Percentiles rank a stretch among this genome's conserved stretches.
Conservation (phyloP, 371 early-diverging fungal genomes). For the Furculomyces boomerangus region DNA sequence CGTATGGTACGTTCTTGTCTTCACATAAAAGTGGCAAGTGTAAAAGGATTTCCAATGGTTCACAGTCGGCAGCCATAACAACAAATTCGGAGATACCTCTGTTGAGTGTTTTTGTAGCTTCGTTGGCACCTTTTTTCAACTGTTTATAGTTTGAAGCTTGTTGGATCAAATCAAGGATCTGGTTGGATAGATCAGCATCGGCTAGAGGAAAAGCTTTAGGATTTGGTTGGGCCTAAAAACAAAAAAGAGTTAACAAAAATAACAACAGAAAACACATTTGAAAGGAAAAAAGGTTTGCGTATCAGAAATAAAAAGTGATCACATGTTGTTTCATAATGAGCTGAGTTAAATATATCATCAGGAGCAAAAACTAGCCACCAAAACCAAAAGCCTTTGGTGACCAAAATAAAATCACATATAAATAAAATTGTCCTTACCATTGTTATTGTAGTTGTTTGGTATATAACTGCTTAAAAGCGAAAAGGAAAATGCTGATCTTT, state of each 20-base stretch:
- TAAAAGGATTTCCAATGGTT: conserved; percentile 93
- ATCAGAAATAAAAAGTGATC: background rate
- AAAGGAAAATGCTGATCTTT: too few species aligned
- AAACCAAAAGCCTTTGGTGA: too few species aligned
- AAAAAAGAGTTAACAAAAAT: background rate
- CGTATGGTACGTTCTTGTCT: conserved; percentile 99
- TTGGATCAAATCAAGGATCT: conserved; percentile 89
- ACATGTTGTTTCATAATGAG: conserved; percentile 1
- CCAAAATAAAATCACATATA: too few species aligned
- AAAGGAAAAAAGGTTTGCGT: background rate
- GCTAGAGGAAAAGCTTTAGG: conserved; percentile 78
- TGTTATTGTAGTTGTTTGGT: too few species aligned
- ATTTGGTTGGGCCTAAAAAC: conserved; percentile 9
- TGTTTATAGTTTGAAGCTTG: conserved; percentile 97
- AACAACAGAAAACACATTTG: background rate
- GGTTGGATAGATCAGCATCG: conserved; percentile 75
- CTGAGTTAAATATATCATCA: background rate
- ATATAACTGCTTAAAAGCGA: too few species aligned
- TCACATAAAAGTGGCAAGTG: conserved; percentile 97
- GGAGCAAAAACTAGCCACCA: too few species aligned
- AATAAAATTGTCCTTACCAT: too few species aligned
- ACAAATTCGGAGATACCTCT: conserved; percentile 98
- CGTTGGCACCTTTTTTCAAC: conserved; percentile 99
- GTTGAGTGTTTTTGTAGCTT: conserved; percentile 98
- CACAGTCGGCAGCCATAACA: conserved; percentile 95